These are phyloP conservation scores for Astragalus membranaceus DNA, from an alignment of 306 rosid species.

Conservation along the genomic window DNA sequence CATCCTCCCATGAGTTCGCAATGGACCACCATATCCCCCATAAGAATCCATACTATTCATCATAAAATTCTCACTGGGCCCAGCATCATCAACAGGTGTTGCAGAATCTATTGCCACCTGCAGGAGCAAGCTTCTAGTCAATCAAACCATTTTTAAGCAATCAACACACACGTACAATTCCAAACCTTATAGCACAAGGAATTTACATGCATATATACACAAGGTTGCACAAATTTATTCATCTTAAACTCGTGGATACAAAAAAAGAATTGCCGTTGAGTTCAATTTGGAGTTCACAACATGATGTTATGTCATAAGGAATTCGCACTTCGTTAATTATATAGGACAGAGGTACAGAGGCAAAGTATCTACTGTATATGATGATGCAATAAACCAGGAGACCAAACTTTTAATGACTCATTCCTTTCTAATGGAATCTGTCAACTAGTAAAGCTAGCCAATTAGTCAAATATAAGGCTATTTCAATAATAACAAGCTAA, in stretches of 20 bases:
- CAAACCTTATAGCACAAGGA: not conserved
- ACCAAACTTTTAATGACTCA: not conserved
- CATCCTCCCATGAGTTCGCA: constrained; percentile 94
- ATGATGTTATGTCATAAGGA: not conserved
- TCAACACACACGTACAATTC: not conserved
- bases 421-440: not conserved
- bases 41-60: constrained; percentile 56
- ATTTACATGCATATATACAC: not conserved
- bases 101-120: constrained; percentile 85
- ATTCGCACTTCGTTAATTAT: not conserved
- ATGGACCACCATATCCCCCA: constrained; percentile 84
- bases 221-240: not conserved
- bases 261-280: not conserved
- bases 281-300: not conserved
- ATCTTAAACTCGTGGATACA: not conserved
- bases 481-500: not conserved
- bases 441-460: not conserved
- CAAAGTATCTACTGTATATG: not conserved
- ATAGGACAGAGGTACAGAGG: not conserved
- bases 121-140: constrained; percentile 13
- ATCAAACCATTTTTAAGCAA: not conserved
- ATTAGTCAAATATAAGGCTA: not conserved
- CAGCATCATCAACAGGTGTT: constrained; percentile 83
- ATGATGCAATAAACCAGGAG: not conserved
- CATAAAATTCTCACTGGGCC: constrained; percentile 62